phyloP scores from a whole-genome alignment of 345 rosid genomes.

The Eucalyptus polybractea region DNA sequence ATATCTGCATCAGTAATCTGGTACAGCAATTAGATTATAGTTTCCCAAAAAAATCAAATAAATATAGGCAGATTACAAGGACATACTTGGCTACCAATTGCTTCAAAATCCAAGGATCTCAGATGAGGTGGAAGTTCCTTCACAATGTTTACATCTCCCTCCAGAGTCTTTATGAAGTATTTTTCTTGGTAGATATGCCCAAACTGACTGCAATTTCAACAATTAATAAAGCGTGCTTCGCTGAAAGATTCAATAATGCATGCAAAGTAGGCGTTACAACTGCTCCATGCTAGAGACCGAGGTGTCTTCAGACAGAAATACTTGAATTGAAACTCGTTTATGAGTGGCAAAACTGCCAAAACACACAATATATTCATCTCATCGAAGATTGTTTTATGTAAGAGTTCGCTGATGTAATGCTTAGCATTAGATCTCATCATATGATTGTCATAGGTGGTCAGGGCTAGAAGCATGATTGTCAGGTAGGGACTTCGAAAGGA shows the following conservation, averaged over 20 bases:
- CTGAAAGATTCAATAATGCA: neutral
- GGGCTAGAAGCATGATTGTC: neutral
- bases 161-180: slow-evolving; percentile 35
- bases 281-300: neutral
- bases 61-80: neutral
- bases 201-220: slow-evolving; percentile 54
- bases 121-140: slow-evolving; percentile 71
- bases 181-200: slow-evolving; percentile 80
- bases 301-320: neutral
- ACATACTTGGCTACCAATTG: slow-evolving; percentile 54
- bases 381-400: neutral
- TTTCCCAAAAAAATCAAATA: neutral
- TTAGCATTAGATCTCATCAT: neutral
- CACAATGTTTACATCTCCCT: slow-evolving; percentile 51
- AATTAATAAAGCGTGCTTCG: neutral
- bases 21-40: neutral
- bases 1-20: slow-evolving; percentile 87
- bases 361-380: neutral
- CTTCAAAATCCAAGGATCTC: slow-evolving; percentile 43
- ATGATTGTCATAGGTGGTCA: neutral
- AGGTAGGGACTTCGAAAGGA: neutral
- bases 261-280: neutral
- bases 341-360: neutral
- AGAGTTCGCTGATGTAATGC: neutral
- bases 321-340: neutral